A percentile compares a stretch with the other conserved stretches of the same genome.
These are phyloP conservation scores for Kitagawia praeruptora DNA, from an alignment of 129 eudicot genomes.

Conservation along the genomic window DNA sequence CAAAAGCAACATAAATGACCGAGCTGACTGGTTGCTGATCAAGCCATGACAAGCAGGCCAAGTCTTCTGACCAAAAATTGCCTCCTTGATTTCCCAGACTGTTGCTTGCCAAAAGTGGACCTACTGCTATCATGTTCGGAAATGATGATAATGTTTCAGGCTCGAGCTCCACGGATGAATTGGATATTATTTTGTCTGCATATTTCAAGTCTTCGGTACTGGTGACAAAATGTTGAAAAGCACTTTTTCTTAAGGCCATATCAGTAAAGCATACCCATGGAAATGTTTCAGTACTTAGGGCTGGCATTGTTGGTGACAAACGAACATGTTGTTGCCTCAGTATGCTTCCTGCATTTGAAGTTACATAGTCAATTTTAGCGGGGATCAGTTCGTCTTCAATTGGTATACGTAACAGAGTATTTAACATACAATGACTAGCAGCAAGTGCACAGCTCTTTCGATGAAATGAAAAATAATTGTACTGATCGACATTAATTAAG, in stretches of 20 bases:
- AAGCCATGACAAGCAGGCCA: slow-evolving; percentile 30
- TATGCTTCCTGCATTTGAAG: slow-evolving; percentile 28
- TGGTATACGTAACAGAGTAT: neutral
- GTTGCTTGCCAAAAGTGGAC: slow-evolving; percentile 44
- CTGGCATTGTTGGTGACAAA: slow-evolving; percentile 43
- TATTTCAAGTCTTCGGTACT: slow-evolving; percentile 15
- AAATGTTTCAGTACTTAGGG: slow-evolving; percentile 25
- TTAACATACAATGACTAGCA: neutral
- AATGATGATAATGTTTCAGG: slow-evolving; percentile 18
- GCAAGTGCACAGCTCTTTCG: neutral
- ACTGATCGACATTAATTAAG: too few relatives aligned
- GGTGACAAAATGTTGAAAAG: slow-evolving; percentile 10
- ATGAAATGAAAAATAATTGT: too few relatives aligned
- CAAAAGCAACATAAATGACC: slow-evolving; percentile 39
- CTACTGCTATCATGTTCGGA: slow-evolving; percentile 35
- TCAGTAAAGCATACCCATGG: slow-evolving; percentile 31
- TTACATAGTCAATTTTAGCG: neutral
- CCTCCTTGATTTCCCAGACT: slow-evolving; percentile 25
- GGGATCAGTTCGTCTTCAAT: neutral
- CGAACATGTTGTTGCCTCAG: slow-evolving; percentile 23
- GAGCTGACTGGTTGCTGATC: slow-evolving; percentile 3
- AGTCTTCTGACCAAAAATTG: slow-evolving; percentile 48
- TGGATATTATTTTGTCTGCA: slow-evolving; percentile 39
- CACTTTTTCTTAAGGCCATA: neutral
- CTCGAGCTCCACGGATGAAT: slow-evolving; percentile 42